Evolutionary conservation across 2,329 filamentous ascomycete species (phyloP).

Genomic region (Grosmannia huntii): DNA sequence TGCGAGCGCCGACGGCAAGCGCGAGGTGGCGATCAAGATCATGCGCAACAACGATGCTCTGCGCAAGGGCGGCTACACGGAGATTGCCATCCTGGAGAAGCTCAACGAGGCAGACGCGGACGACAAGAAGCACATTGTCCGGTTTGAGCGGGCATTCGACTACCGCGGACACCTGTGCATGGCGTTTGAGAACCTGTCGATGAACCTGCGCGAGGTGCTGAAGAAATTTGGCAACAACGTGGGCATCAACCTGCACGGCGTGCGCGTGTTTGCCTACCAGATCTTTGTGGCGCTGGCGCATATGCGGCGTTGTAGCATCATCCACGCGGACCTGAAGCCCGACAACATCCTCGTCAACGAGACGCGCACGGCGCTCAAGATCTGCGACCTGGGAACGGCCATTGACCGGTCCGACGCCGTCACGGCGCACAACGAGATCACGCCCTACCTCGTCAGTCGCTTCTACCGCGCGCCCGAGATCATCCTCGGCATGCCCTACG

Average conservation of each 20-base stretch:
- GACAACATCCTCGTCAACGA: slow-evolving; percentile 95
- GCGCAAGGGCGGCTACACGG: slow-evolving; percentile 81
- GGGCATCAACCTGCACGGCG: slow-evolving; percentile 79
- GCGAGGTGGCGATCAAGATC: slow-evolving; percentile 90
- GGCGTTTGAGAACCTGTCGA: slow-evolving; percentile 87
- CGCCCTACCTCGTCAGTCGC: slow-evolving; percentile 87
- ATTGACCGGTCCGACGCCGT: slow-evolving; percentile 71
- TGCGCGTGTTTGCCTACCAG: slow-evolving; percentile 81
- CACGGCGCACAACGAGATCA: slow-evolving; percentile 67
- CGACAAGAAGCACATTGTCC: slow-evolving; percentile 83
- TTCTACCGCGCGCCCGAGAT: slow-evolving; percentile 97
- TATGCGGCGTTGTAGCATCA: slow-evolving; percentile 81
- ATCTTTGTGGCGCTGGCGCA: slow-evolving; percentile 84
- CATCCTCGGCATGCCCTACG: slow-evolving; percentile 91
- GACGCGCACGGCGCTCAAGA: slow-evolving; percentile 71
- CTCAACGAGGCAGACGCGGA: slow-evolving; percentile 76
- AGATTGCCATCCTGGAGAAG: slow-evolving; percentile 85
- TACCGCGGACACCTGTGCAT: slow-evolving; percentile 94
- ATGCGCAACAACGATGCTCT: slow-evolving; percentile 94
- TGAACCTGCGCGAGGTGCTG: slow-evolving; percentile 86
- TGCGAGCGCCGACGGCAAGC: slow-evolving; percentile 45
- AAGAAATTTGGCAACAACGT: slow-evolving; percentile 94
- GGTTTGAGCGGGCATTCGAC: slow-evolving; percentile 76
- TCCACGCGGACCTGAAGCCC: slow-evolving; percentile 93
- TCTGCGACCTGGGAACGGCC: slow-evolving; percentile 94